phyloP scores from a whole-genome alignment of 257 asterid genomes.

The Nicotiana noctiflora region DNA sequence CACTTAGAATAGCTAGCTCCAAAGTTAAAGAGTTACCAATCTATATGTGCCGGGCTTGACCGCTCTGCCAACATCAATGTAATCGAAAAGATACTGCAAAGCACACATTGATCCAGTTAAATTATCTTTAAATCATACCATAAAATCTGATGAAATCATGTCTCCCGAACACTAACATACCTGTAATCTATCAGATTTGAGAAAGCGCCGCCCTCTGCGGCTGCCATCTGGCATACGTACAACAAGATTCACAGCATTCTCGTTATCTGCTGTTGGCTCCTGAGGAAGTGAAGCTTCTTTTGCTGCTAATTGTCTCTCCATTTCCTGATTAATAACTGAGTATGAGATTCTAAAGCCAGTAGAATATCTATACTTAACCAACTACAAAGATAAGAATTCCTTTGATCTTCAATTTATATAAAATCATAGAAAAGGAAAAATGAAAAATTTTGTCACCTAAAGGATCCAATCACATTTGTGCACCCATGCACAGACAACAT shows the following conservation, averaged over 20 bases:
- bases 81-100: conserved; percentile 72
- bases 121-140: not conserved
- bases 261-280: conserved; percentile 77
- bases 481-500: not conserved
- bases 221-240: conserved; percentile 97
- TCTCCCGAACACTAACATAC: conserved; percentile 26
- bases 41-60: conserved; percentile 86
- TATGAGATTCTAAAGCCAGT: not conserved
- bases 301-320: conserved; percentile 76
- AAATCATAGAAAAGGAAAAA: not conserved
- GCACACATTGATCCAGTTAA: conserved; percentile 19
- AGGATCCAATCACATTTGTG: not conserved
- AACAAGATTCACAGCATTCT: conserved; percentile 80
- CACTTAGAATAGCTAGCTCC: not conserved
- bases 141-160: not conserved
- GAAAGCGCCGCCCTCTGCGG: conserved; percentile 88
- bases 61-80: conserved; percentile 74
- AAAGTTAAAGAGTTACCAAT: conserved; percentile 47
- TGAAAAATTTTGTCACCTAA: not conserved
- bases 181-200: conserved; percentile 83
- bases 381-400: not conserved
- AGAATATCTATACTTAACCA: not conserved
- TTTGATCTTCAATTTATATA: not conserved
- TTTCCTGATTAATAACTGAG: conserved; percentile 45
- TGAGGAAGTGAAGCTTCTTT: conserved; percentile 92